Percentiles rank a stretch among this genome's conserved stretches.
phyloP scores from a whole-genome alignment of 805 yeast species.

The Blastobotrys americana region DNA sequence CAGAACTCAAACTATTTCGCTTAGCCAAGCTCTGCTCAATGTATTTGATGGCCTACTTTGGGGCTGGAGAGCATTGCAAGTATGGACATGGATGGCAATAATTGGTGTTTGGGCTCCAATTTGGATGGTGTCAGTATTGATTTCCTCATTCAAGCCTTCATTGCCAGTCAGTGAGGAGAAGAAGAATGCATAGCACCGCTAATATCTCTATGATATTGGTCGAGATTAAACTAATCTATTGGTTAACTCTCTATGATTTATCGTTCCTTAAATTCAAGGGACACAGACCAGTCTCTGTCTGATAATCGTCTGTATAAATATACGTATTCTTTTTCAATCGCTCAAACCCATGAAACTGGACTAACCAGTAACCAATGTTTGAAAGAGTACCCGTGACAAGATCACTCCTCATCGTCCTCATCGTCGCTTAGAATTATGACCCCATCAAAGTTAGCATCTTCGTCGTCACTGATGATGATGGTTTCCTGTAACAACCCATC shows the following conservation, averaged over 20 bases:
- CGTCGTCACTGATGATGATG: slow-evolving; percentile 13
- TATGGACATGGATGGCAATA: slow-evolving; percentile 80
- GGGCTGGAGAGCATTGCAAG: slow-evolving; percentile 62
- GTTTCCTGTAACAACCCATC: background rate
- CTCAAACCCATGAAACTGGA: background rate
- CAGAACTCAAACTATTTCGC: background rate
- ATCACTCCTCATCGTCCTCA: slow-evolving; percentile 21
- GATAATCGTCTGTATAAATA: too few relatives aligned
- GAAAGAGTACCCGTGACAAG: slow-evolving; percentile 10
- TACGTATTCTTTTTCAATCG: slow-evolving; percentile 4
- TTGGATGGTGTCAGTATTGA: slow-evolving; percentile 45
- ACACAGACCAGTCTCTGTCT: too few relatives aligned
- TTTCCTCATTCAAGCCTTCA: slow-evolving; percentile 1
- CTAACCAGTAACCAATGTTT: background rate
- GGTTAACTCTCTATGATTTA: slow-evolving; percentile 3
- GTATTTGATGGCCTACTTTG: slow-evolving; percentile 47
- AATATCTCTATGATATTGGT: too few relatives aligned
- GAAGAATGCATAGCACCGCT: slow-evolving; percentile 7
- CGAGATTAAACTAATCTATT: slow-evolving; percentile 6
- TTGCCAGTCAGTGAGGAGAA: slow-evolving; percentile 2
- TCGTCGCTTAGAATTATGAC: slow-evolving; percentile 16
- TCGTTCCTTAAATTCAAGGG: too few relatives aligned
- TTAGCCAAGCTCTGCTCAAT: slow-evolving; percentile 28
- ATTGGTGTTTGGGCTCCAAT: slow-evolving; percentile 75
- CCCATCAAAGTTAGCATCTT: slow-evolving; percentile 4